A percentile compares a stretch with the other conserved stretches of the same genome.
Evolutionary conservation across 2,329 filamentous ascomycete species (phyloP).

Genomic region (Verticillium nonalfalfae): DNA sequence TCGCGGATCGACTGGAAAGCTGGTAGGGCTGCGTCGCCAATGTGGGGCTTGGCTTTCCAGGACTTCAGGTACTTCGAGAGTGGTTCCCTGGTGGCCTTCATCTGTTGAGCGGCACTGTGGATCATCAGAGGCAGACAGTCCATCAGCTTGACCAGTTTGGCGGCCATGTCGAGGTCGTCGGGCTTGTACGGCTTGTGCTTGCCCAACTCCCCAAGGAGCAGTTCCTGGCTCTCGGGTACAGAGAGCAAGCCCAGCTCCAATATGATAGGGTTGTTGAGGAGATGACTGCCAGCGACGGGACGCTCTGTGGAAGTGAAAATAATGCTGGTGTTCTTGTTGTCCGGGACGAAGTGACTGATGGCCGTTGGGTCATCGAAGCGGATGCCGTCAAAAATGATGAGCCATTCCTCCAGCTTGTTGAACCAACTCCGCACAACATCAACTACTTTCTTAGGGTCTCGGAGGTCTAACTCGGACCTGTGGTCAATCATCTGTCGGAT

Average conservation of each 20-base stretch:
- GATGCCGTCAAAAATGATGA: constrained; percentile 62
- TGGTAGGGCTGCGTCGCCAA: constrained; percentile 32
- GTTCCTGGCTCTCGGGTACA: constrained; percentile 49
- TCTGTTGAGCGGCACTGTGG: constrained; percentile 56
- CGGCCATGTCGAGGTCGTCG: constrained; percentile 49
- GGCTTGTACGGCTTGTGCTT: constrained; percentile 47
- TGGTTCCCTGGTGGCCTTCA: constrained; percentile 55
- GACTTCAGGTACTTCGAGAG: constrained; percentile 54
- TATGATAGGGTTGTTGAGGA: constrained; percentile 51
- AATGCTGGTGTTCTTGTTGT: constrained; percentile 54
- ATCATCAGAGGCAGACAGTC: constrained; percentile 62
- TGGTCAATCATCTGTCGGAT: constrained; percentile 34
- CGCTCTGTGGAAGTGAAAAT: constrained; percentile 64
- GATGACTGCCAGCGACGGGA: constrained; percentile 46
- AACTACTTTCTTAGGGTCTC: constrained; percentile 41
- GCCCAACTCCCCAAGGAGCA: constrained; percentile 57
- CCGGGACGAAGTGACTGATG: constrained; percentile 58
- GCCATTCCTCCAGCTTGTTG: constrained; percentile 54
- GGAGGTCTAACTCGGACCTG: constrained; percentile 23
- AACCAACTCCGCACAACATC: constrained; percentile 56
- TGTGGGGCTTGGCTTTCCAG: constrained; percentile 48
- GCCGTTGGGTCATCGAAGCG: constrained; percentile 48
- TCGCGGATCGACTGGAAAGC: constrained; percentile 42
- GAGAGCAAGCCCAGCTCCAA: constrained; percentile 50
- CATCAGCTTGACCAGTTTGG: constrained; percentile 57